Conservation (phyloP, 352 stramenopile genomes). For the Phytophthora cactorum region DNA sequence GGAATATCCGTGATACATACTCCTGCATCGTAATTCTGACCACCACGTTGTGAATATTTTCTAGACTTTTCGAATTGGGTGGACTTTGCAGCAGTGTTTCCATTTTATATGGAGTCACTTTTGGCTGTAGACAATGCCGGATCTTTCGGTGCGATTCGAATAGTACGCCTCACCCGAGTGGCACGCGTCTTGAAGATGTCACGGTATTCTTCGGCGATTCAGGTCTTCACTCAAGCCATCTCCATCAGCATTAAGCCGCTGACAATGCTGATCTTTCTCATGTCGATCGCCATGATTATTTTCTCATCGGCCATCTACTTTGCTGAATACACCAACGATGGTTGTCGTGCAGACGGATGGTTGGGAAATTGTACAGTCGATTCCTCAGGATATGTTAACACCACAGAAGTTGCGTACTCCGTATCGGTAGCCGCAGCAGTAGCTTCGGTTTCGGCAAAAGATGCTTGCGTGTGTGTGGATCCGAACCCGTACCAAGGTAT, state of each 20-base stretch:
- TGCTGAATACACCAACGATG: slow-evolving; percentile 70
- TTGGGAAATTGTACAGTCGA: slow-evolving; percentile 49
- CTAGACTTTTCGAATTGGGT: slow-evolving; percentile 82
- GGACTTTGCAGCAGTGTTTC: slow-evolving; percentile 84
- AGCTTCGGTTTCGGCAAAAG: slow-evolving; percentile 18
- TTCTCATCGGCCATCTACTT: slow-evolving; percentile 90
- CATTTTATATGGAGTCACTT: slow-evolving; percentile 83
- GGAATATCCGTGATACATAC: not conserved
- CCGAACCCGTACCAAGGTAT: slow-evolving; percentile 88
- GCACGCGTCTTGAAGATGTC: slow-evolving; percentile 89
- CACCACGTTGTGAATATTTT: not conserved
- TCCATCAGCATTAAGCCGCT: slow-evolving; percentile 77
- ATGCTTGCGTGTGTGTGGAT: slow-evolving; percentile 65
- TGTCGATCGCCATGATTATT: slow-evolving; percentile 85
- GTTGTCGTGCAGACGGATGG: slow-evolving; percentile 65
- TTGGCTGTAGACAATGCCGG: slow-evolving; percentile 69
- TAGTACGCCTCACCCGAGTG: slow-evolving; percentile 85
- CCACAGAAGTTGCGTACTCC: slow-evolving; percentile 22
- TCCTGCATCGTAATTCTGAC: not conserved
- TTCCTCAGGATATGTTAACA: slow-evolving; percentile 18
- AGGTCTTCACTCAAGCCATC: slow-evolving; percentile 83
- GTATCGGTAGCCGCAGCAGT: slow-evolving; percentile 35
- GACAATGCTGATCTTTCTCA: slow-evolving; percentile 90
- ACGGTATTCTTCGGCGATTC: slow-evolving; percentile 86
- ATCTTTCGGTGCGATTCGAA: slow-evolving; percentile 77